Conservation (phyloP, 2,329 filamentous ascomycete species). For the Hypoxylon sp. region DNA sequence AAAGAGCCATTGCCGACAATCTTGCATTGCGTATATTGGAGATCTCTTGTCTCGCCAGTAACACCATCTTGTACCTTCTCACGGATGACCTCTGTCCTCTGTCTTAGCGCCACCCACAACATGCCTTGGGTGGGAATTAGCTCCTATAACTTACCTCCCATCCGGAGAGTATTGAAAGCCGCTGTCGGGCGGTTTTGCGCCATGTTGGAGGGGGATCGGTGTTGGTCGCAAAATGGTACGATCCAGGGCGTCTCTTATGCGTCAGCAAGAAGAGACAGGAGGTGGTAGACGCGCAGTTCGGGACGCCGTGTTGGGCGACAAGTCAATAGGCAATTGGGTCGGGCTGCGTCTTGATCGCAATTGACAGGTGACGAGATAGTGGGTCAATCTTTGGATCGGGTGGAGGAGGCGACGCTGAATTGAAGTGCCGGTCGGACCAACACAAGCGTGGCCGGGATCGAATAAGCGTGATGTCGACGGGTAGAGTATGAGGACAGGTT, state of each 20-base stretch:
- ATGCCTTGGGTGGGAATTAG: constrained; percentile 35
- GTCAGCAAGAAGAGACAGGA: constrained; percentile 50
- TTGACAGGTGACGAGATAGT: constrained; percentile 45
- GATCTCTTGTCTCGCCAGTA: constrained; percentile 94
- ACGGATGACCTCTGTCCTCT: constrained; percentile 86
- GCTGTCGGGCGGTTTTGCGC: constrained; percentile 73
- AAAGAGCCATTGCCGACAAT: constrained; percentile 99
- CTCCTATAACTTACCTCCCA: constrained; percentile 85
- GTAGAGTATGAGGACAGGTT: constrained; percentile 12
- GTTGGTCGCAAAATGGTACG: constrained; percentile 48
- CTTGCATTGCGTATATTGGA: constrained; percentile 99
- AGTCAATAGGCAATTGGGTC: constrained; percentile 44
- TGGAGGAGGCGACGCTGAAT: constrained; percentile 38
- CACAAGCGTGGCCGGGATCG: constrained; percentile 24
- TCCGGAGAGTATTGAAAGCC: constrained; percentile 88
- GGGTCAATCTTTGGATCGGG: constrained; percentile 38
- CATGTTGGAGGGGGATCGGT: constrained; percentile 51
- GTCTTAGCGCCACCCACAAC: constrained; percentile 38
- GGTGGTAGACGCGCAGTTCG: constrained; percentile 46
- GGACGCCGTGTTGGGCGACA: constrained; percentile 54
- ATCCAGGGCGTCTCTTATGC: constrained; percentile 47
- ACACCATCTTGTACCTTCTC: constrained; percentile 99
- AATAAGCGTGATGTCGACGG: constrained; percentile 22
- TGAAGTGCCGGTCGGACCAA: constrained; percentile 44
- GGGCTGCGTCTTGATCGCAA: constrained; percentile 45